A percentile compares a stretch with the other conserved stretches of the same genome.
Conservation (phyloP, 2,329 filamentous ascomycete species). For the Aspergillus sp. region DNA sequence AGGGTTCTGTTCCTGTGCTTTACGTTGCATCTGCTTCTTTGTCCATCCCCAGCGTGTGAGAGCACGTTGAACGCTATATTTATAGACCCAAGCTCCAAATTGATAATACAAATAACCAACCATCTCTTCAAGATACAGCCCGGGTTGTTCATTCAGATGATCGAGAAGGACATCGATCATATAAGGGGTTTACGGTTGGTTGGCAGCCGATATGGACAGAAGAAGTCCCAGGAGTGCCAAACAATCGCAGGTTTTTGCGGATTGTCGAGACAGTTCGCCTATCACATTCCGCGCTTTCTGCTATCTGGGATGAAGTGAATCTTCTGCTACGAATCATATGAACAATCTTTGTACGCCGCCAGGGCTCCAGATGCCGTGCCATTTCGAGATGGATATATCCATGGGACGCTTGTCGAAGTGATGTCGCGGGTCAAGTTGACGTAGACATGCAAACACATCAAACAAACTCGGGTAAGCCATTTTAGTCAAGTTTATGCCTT, state of each 20-base stretch:
- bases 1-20: neutral
- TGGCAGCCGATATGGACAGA: neutral
- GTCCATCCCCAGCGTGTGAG: neutral
- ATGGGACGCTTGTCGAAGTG: too few species aligned
- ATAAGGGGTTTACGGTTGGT: constrained; percentile 2
- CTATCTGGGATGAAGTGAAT: neutral
- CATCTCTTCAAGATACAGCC: neutral
- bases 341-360: constrained; percentile 2
- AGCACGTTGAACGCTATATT: neutral
- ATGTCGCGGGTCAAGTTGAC: too few species aligned
- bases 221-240: neutral
- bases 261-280: constrained; percentile 1
- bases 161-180: neutral
- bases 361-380: neutral
- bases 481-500: too few species aligned
- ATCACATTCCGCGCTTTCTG: neutral
- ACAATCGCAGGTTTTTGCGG: neutral
- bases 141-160: neutral
- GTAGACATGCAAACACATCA: too few species aligned
- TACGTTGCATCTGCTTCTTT: neutral
- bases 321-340: constrained; percentile 2
- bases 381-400: neutral
- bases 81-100: neutral
- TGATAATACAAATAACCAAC: neutral
- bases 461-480: too few species aligned